Evolutionary conservation across 2,329 filamentous ascomycete genomes (phyloP).

Genomic region (Hypoxylon sp.): DNA sequence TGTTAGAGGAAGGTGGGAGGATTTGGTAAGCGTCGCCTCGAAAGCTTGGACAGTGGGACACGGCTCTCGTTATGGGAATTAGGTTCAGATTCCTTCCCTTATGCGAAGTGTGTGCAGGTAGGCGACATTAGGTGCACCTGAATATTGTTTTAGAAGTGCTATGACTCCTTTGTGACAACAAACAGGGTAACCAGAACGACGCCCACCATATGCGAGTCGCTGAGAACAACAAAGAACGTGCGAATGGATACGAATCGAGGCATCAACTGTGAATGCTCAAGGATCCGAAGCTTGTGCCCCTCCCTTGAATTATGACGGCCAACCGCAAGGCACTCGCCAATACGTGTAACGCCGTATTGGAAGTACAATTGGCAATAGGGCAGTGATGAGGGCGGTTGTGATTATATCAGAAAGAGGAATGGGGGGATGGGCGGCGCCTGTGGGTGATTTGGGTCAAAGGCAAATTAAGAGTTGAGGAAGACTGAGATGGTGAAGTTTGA

Average conservation of each 20-base stretch:
- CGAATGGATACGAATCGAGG: conserved; percentile 24
- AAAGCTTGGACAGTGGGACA: conserved; percentile 37
- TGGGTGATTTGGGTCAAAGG: conserved; percentile 20
- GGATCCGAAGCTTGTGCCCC: conserved; percentile 33
- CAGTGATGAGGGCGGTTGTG: neutral
- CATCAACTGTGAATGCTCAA: conserved; percentile 34
- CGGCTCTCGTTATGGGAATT: conserved; percentile 37
- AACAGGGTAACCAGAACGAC: conserved; percentile 10
- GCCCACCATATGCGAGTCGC: conserved; percentile 3
- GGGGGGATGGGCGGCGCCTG: conserved; percentile 1
- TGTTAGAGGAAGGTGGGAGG: conserved; percentile 29
- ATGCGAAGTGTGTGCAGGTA: conserved; percentile 15
- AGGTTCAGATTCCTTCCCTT: conserved; percentile 22
- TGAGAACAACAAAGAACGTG: conserved; percentile 1
- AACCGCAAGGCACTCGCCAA: conserved; percentile 30
- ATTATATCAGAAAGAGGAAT: neutral
- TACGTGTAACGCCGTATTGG: conserved; percentile 16
- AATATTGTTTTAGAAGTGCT: conserved; percentile 13
- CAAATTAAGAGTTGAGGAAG: conserved; percentile 5
- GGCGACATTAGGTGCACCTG: conserved; percentile 25
- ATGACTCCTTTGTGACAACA: conserved; percentile 15
- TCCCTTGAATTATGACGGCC: conserved; percentile 30
- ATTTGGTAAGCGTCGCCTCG: conserved; percentile 34
- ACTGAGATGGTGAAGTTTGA: conserved; percentile 23
- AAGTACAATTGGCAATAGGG: conserved; percentile 8